A percentile compares a stretch with the other conserved stretches of the same genome.
phyloP scores from a whole-genome alignment of 2,329 filamentous ascomycete species.

The Diaporthe caulivora region DNA sequence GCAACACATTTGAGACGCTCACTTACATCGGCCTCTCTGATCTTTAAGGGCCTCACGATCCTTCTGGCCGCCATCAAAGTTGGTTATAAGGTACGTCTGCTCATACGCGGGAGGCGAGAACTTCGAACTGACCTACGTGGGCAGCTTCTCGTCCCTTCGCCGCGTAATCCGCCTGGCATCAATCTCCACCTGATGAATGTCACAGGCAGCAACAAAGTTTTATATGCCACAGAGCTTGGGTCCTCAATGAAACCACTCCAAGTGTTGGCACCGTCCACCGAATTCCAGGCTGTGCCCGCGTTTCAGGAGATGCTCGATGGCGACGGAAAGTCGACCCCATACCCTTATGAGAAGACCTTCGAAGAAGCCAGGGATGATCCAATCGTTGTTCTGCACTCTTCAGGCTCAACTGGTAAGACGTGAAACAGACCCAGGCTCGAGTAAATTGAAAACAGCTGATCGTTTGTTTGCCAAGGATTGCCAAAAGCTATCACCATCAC shows the following conservation, averaged over 20 bases:
- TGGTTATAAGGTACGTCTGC: slow-evolving; percentile 48
- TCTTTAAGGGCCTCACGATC: slow-evolving; percentile 48
- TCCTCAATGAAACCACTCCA: slow-evolving; percentile 4
- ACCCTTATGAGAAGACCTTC: slow-evolving; percentile 42
- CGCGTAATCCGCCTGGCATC: slow-evolving; percentile 40
- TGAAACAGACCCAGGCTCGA: background rate
- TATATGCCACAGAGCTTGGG: slow-evolving; percentile 40
- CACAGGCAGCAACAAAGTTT: slow-evolving; percentile 40
- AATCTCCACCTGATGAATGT: slow-evolving; percentile 42
- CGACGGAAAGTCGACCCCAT: slow-evolving; percentile 23
- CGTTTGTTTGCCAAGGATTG: slow-evolving; percentile 30
- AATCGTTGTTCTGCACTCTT: slow-evolving; percentile 44
- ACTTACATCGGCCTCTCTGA: slow-evolving; percentile 47
- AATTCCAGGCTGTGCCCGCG: background rate
- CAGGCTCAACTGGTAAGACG: slow-evolving; percentile 44
- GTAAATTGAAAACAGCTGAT: background rate
- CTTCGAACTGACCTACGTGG: background rate
- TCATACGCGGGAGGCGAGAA: background rate
- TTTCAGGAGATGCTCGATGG: slow-evolving; percentile 33
- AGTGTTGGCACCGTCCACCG: background rate
- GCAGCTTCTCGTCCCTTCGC: slow-evolving; percentile 44
- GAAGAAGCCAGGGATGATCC: slow-evolving; percentile 42
- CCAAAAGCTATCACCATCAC: slow-evolving; percentile 43
- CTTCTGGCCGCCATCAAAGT: slow-evolving; percentile 52
- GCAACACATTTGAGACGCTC: slow-evolving; percentile 46